phyloP scores from a whole-genome alignment of 805 yeast species.

The Candida alai region DNA sequence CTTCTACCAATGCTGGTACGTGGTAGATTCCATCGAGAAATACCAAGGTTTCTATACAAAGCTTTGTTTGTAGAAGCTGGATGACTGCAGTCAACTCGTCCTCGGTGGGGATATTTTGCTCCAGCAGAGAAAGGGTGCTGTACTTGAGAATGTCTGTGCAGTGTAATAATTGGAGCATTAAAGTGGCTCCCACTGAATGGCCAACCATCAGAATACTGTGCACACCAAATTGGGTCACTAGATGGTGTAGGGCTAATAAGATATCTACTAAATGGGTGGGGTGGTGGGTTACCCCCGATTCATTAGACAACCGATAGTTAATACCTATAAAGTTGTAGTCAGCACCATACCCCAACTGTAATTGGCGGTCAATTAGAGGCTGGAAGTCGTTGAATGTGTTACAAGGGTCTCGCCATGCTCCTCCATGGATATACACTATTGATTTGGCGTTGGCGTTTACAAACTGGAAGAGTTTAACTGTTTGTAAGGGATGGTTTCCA shows the following conservation, averaged over 20 bases:
- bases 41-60: slow-evolving; percentile 1
- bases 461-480: slow-evolving; percentile 23
- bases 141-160: slow-evolving; percentile 15
- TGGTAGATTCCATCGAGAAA: slow-evolving; percentile 73
- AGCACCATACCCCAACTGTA: slow-evolving; percentile 5
- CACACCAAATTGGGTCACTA: slow-evolving; percentile 15
- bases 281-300: slow-evolving; percentile 49
- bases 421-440: slow-evolving; percentile 73
- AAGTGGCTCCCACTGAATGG: slow-evolving; percentile 79
- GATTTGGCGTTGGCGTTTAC: slow-evolving; percentile 16
- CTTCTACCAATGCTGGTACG: slow-evolving; percentile 45
- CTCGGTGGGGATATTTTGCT: not conserved
- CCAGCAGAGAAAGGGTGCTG: slow-evolving; percentile 11
- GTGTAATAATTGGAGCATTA: slow-evolving; percentile 51
- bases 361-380: slow-evolving; percentile 17
- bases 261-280: slow-evolving; percentile 64
- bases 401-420: slow-evolving; percentile 77
- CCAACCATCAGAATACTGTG: slow-evolving; percentile 48
- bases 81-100: not conserved
- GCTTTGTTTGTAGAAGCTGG: too few relatives aligned
- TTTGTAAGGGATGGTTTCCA: slow-evolving; percentile 33
- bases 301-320: slow-evolving; percentile 69
- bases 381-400: slow-evolving; percentile 57
- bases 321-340: slow-evolving; percentile 24
- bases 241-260: slow-evolving; percentile 34